Base-by-base conservation (phyloP, 2,329 filamentous ascomycete species). In the Helminthosporium solani region DNA sequence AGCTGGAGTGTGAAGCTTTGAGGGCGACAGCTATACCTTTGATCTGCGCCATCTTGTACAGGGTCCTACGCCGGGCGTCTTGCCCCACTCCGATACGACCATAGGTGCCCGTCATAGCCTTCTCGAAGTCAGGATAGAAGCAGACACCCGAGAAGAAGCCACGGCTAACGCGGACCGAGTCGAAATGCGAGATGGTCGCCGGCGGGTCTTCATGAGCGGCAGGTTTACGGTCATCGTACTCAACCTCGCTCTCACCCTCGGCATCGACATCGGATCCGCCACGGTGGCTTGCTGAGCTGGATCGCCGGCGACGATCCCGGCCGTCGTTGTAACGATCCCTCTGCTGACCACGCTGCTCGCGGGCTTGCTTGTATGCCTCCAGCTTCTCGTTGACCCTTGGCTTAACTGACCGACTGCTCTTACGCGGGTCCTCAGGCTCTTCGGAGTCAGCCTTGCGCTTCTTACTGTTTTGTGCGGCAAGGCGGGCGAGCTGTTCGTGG, bases 61-160 rank as follows among this genome's bases (percentile, higher is more conserved):
- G 81, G 51, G 87, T 86, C 48, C 85, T 76, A 3, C 86, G 85
- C 3, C 82, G 88, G 18, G 84, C 79, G 64, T 95, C 87, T 11
- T 86, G 80, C 0, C 91, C 92, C 46, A 96, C 82, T 52, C 85
- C 88, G 54, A 97, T 83, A 41, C 94, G 88, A 30, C 86, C 86
- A 67, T 87, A 99, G 70, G 90, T 95, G 41, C 90, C 90, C 14
- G 78, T 83, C 60, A 96, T 87, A 23, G 87, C 80, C 7, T 87
- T 75, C 45, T 95, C 88, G 57, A 99, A 96, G 3, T 86, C 86
- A 9, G 94, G 94, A 58, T 91, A 92, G 74, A 95, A 96, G 77
- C 90, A 96, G 44, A 96, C 87, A 62, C 92, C 84, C 6, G 87
- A 86, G 68, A 99, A 96, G 63, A 90, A 88, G 56, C 82, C 87